Conservation (phyloP, 2,329 filamentous ascomycete genomes). For the Cryphonectria naterciae region DNA sequence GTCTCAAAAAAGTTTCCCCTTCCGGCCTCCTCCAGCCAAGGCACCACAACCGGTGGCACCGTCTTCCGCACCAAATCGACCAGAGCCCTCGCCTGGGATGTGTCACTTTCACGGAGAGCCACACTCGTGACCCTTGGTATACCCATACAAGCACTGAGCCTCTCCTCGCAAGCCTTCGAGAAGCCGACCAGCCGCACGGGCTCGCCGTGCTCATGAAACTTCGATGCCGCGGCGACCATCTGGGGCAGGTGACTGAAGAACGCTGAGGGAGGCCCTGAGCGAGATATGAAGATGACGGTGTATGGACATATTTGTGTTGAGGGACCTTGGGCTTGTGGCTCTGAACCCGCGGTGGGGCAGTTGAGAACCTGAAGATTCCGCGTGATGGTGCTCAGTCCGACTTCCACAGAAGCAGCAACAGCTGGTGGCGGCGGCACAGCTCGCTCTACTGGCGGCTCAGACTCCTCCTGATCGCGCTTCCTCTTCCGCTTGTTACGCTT, state of each 20-base stretch:
- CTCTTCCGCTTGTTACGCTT: conserved; percentile 59
- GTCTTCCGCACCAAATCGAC: conserved; percentile 58
- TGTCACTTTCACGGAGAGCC: conserved; percentile 55
- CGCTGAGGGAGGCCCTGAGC: conserved; percentile 59
- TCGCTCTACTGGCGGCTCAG: conserved; percentile 27
- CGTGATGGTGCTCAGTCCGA: conserved; percentile 68
- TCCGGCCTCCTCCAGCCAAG: conserved; percentile 58
- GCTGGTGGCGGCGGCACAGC: conserved; percentile 50
- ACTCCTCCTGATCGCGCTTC: conserved; percentile 37
- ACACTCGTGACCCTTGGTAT: conserved; percentile 69
- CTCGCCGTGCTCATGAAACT: conserved; percentile 41
- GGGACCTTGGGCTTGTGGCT: conserved; percentile 1
- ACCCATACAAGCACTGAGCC: conserved; percentile 59
- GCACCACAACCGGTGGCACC: conserved; percentile 56
- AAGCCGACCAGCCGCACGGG: conserved; percentile 65
- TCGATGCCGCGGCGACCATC: conserved; percentile 51
- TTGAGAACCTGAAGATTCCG: conserved; percentile 57
- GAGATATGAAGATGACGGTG: conserved; percentile 60
- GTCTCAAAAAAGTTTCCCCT: conserved; percentile 48
- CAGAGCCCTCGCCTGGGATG: conserved; percentile 61
- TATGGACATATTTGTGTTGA: conserved; percentile 41
- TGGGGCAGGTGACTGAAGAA: conserved; percentile 64
- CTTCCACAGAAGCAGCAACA: conserved; percentile 60
- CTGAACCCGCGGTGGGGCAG: neutral
- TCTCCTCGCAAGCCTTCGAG: conserved; percentile 61